phyloP scores from a whole-genome alignment of 2,329 filamentous ascomycete species.

The Pseudogymnoascus destructans region DNA sequence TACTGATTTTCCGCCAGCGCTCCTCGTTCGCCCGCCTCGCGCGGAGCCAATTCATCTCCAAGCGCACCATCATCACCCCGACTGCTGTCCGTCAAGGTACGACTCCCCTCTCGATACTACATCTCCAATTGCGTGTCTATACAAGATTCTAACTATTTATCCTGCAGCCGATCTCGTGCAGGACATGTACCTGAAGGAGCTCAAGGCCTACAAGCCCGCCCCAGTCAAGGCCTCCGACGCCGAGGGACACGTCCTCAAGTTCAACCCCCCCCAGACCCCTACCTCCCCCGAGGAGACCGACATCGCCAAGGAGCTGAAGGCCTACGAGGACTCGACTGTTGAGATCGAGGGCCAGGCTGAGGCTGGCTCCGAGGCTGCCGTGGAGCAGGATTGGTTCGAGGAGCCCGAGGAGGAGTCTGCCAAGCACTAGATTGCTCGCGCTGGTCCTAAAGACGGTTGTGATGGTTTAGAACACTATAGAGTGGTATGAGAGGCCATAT shows the following conservation, averaged over 20 bases:
- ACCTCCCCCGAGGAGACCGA: constrained; percentile 86
- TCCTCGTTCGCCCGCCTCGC: constrained; percentile 26
- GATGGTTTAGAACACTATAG: constrained; percentile 8
- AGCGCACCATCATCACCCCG: constrained; percentile 26
- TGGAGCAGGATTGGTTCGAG: constrained; percentile 65
- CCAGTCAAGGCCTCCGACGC: constrained; percentile 74
- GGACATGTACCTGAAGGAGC: constrained; percentile 92
- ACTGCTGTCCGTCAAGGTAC: constrained; percentile 27
- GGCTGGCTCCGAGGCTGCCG: constrained; percentile 45
- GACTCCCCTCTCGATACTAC: constrained; percentile 9
- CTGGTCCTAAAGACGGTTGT: not conserved
- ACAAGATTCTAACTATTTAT: not conserved
- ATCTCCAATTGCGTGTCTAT: not conserved
- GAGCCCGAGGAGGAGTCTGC: constrained; percentile 45
- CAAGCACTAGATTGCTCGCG: constrained; percentile 19
- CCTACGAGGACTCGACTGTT: constrained; percentile 87
- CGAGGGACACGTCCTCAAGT: constrained; percentile 83
- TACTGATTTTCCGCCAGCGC: constrained; percentile 22
- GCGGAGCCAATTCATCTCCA: constrained; percentile 23
- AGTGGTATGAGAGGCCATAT: constrained; percentile 10
- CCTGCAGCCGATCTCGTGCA: constrained; percentile 83
- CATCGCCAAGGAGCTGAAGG: constrained; percentile 79
- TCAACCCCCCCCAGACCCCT: constrained; percentile 66
- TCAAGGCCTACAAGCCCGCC: constrained; percentile 86
- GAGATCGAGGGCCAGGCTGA: constrained; percentile 83